Conservation (phyloP, 257 asterid genomes). For the Lantana camara region DNA sequence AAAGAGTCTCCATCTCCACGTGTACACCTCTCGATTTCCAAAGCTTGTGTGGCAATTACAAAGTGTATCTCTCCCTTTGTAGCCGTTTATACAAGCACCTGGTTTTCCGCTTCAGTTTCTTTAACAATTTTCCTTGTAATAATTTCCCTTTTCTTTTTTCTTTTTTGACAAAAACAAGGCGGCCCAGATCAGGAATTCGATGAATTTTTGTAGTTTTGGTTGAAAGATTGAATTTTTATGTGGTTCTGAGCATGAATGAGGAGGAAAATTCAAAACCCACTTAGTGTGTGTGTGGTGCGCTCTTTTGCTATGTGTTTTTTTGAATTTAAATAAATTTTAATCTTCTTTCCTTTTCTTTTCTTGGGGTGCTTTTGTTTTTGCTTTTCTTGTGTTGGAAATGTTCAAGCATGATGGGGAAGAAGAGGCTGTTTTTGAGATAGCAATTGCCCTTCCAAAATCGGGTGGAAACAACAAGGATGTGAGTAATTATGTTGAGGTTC, state of each 20-base stretch:
- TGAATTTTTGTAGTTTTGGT: conserved; percentile 24
- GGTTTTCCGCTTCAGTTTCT: conserved; percentile 23
- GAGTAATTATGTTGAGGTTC: conserved; percentile 62
- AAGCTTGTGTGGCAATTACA: conserved; percentile 37
- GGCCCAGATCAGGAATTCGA: conserved; percentile 33
- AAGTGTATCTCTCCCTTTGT: conserved; percentile 41
- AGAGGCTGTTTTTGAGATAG: conserved; percentile 70
- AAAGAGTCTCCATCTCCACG: conserved; percentile 67
- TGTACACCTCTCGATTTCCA: conserved; percentile 35
- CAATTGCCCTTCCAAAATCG: conserved; percentile 65
- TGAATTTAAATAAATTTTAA: conserved; percentile 16
- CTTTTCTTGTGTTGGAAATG: conserved; percentile 45
- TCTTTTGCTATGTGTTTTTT: conserved; percentile 22
- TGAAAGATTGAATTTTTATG: conserved; percentile 23
- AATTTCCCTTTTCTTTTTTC: background rate
- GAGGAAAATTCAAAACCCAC: background rate
- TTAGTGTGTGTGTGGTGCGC: conserved; percentile 11
- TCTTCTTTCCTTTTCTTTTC: background rate
- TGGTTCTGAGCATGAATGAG: conserved; percentile 15
- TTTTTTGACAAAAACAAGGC: conserved; percentile 31
- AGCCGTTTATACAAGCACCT: conserved; percentile 42
- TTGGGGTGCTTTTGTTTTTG: conserved; percentile 21
- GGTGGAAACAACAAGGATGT: conserved; percentile 39
- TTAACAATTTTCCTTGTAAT: conserved; percentile 19
- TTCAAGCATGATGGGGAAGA: conserved; percentile 52